A percentile compares a stretch with the other conserved stretches of the same genome.
Evolutionary conservation across 1,284 basidiomycete genomes (phyloP).

Genomic region (Ceratobasidium sp.): DNA sequence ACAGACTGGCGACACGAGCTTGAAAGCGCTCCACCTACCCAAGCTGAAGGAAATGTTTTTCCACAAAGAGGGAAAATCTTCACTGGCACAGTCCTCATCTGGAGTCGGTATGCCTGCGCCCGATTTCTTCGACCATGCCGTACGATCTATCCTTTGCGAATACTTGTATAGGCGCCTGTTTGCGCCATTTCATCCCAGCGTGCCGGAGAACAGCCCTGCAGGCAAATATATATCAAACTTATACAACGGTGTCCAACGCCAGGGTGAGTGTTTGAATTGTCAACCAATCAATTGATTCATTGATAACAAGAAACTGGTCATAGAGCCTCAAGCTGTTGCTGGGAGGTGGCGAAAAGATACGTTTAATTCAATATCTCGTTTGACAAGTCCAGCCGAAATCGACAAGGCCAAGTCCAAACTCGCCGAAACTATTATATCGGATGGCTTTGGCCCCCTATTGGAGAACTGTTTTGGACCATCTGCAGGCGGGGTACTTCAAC

Average conservation of each 20-base stretch:
- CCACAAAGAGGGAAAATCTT: not conserved
- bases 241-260: not conserved
- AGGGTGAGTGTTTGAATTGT: not conserved
- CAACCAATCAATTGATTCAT: no score
- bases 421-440: not conserved
- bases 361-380: not conserved
- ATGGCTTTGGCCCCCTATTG: not conserved
- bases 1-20: not conserved
- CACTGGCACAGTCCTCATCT: not conserved
- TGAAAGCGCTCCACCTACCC: not conserved
- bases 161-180: not conserved
- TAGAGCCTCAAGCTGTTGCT: conserved; percentile 13
- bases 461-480: not conserved
- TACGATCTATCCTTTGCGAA: conserved; percentile 12
- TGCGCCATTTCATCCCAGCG: conserved; percentile 16
- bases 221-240: not conserved
- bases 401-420: not conserved
- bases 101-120: not conserved
- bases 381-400: not conserved
- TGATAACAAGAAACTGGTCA: no score
- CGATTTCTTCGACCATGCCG: conserved; percentile 26
- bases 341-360: not conserved
- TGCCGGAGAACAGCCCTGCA: not conserved
- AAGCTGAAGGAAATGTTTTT: not conserved
- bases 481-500: not conserved